Evolutionary conservation across 768 basidiomycete species (phyloP).

Genomic region (Amanita rubescens): DNA sequence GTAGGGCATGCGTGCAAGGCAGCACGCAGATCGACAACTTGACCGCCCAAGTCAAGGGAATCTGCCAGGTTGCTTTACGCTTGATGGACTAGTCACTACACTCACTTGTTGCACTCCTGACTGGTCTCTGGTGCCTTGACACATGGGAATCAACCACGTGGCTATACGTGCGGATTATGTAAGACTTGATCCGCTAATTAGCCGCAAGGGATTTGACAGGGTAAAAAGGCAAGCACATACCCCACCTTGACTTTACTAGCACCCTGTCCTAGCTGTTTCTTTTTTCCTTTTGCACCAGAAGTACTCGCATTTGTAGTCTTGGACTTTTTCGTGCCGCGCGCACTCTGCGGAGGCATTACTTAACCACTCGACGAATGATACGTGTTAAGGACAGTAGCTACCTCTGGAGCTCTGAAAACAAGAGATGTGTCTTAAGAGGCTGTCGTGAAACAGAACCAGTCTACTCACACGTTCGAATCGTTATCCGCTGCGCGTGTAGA

Average conservation of each 20-base stretch:
- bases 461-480: background rate
- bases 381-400: background rate
- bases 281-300: constrained; percentile 12
- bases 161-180: background rate
- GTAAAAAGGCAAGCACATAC: background rate
- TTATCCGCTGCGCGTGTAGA: constrained; percentile 27
- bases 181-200: constrained; percentile 1
- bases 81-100: constrained; percentile 8
- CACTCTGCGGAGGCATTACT: background rate
- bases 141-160: constrained; percentile 5
- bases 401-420: background rate
- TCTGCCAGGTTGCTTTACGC: constrained; percentile 17
- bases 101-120: constrained; percentile 15
- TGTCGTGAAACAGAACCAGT: background rate
- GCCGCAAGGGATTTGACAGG: background rate
- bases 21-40: background rate
- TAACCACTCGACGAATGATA: background rate
- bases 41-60: constrained; percentile 11
- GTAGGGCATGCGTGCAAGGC: constrained; percentile 42
- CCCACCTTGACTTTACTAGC: background rate
- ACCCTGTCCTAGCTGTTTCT: constrained; percentile 2
- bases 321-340: constrained; percentile 28
- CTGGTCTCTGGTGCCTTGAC: constrained; percentile 13
- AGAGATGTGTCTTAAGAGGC: background rate
- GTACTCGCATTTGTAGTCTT: constrained; percentile 19